These are phyloP conservation scores for Bipolaris zeicola DNA, from an alignment of 2,329 filamentous ascomycete genomes.

Conservation along the genomic window DNA sequence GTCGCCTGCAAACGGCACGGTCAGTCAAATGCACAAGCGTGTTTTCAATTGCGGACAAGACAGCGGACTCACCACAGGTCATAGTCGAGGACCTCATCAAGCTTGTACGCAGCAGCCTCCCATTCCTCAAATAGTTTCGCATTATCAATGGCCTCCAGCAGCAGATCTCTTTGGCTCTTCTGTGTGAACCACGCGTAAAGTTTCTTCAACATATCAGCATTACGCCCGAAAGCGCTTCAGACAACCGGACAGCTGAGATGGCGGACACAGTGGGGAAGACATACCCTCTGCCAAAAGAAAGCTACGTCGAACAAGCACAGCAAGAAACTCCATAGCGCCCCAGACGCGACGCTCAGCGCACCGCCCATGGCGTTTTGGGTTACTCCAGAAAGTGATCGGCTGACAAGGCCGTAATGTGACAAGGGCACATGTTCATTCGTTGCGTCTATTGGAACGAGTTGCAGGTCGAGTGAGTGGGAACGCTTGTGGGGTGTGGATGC, in stretches of 20 bases:
- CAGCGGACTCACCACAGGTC: constrained; percentile 71
- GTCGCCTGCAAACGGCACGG: constrained; percentile 65
- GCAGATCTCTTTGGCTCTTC: constrained; percentile 67
- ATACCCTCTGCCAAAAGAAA: constrained; percentile 51
- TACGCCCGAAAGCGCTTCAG: not conserved
- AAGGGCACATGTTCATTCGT: constrained; percentile 37
- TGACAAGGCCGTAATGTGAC: constrained; percentile 20
- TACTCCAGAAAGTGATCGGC: constrained; percentile 20
- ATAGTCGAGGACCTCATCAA: constrained; percentile 81
- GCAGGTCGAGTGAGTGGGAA: constrained; percentile 22
- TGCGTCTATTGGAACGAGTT: constrained; percentile 22
- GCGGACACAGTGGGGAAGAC: constrained; percentile 15
- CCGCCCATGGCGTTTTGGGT: constrained; percentile 30
- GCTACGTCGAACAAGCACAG: constrained; percentile 46
- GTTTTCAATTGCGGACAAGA: not conserved
- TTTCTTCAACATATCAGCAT: constrained; percentile 59
- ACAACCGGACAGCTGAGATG: not conserved
- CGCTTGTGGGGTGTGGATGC: constrained; percentile 11
- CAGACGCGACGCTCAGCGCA: constrained; percentile 11
- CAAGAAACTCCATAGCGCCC: constrained; percentile 35
- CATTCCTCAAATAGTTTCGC: constrained; percentile 81
- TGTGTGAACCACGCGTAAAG: constrained; percentile 69
- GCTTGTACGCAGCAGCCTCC: constrained; percentile 79
- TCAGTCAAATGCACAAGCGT: constrained; percentile 10
- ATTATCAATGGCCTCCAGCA: constrained; percentile 68